Conservation (phyloP, 768 basidiomycete species). For the Tephrocybe rancida region DNA sequence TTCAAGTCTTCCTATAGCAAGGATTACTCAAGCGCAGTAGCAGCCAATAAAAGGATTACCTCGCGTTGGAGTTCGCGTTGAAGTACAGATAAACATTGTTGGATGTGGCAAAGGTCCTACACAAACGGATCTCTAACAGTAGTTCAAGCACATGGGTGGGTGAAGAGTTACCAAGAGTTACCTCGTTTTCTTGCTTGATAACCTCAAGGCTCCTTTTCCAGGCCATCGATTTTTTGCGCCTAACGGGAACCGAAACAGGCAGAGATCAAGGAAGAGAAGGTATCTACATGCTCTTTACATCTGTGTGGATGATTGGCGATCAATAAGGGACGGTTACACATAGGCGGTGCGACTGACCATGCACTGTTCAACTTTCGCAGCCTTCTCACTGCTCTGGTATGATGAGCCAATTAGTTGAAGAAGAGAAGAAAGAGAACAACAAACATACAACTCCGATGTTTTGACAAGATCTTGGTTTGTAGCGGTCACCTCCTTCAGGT, state of each 20-base stretch:
- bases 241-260: background rate
- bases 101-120: background rate
- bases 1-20: background rate
- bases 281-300: background rate
- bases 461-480: background rate
- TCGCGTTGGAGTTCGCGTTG: background rate
- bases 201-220: background rate
- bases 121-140: background rate
- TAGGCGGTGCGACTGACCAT: background rate
- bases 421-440: background rate
- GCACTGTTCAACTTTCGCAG: background rate
- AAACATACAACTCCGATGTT: background rate
- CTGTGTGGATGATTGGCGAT: background rate
- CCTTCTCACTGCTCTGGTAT: background rate
- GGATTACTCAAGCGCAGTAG: background rate
- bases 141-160: background rate
- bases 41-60: background rate
- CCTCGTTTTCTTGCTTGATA: background rate
- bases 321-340: background rate
- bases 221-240: background rate
- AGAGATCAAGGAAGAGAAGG: background rate
- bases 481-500: background rate
- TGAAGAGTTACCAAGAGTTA: background rate
- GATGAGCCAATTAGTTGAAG: background rate
- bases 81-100: background rate